Percentiles rank a stretch among this genome's conserved stretches.
These are phyloP conservation scores for Thielaviopsis euricoi DNA, from an alignment of 2,329 filamentous ascomycete genomes.

Conservation along the genomic window DNA sequence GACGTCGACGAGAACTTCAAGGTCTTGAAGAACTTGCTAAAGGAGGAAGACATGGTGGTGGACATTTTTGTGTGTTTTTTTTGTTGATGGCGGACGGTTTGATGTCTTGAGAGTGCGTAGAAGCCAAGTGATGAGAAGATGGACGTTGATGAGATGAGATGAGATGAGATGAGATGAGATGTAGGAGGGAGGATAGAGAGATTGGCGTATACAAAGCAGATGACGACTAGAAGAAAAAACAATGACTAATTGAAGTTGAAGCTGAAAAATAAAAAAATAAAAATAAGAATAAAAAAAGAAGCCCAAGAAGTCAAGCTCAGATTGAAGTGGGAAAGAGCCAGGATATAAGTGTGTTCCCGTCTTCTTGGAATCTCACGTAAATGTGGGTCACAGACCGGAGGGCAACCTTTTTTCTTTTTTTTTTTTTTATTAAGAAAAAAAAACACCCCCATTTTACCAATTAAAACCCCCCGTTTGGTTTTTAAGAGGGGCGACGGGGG, in stretches of 20 bases:
- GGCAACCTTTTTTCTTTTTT: neutral
- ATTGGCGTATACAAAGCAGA: too few species aligned
- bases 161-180: too few species aligned
- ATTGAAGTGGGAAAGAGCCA: neutral
- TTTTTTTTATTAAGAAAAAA: neutral
- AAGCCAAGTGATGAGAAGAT: too few species aligned
- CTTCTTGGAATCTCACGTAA: neutral
- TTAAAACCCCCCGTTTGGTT: too few species aligned
- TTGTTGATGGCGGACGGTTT: neutral
- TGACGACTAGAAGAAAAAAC: neutral
- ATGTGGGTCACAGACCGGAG: neutral
- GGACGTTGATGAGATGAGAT: neutral
- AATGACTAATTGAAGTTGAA: neutral
- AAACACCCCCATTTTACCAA: neutral
- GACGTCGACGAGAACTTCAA: slow-evolving; percentile 6
- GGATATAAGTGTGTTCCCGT: slow-evolving; percentile 2
- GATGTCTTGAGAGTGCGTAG: neutral
- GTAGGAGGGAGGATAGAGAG: too few species aligned
- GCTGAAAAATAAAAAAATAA: neutral
- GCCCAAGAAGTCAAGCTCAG: neutral
- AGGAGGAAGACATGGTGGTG: slow-evolving; percentile 4
- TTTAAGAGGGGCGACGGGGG: too few species aligned
- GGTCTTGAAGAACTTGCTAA: slow-evolving; percentile 3
- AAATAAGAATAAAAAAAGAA: neutral
- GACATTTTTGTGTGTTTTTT: neutral